Evolutionary conservation across 257 asterid species (phyloP).

Genomic region (Nyctanthes arbortristis): DNA sequence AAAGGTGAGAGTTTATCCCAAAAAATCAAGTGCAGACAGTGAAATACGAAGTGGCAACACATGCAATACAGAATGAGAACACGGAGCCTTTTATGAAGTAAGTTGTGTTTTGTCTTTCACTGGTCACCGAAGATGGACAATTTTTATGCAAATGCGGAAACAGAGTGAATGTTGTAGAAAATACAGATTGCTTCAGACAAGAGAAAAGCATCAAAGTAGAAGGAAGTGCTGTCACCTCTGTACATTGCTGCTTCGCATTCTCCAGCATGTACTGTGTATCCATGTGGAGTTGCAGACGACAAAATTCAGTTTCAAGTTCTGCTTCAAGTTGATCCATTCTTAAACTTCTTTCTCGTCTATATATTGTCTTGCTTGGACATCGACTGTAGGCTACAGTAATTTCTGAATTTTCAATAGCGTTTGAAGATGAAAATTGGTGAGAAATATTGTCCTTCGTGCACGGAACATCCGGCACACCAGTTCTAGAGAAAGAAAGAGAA

Average conservation of each 20-base stretch:
- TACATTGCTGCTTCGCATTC: conserved; percentile 24
- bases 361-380: background rate
- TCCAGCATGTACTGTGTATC: conserved; percentile 32
- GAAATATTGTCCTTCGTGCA: conserved; percentile 20
- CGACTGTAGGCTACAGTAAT: conserved; percentile 26
- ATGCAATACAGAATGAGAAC: background rate
- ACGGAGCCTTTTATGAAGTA: background rate
- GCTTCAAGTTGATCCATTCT: conserved; percentile 67
- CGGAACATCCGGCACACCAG: conserved; percentile 20
- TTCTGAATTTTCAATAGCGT: conserved; percentile 22
- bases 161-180: background rate
- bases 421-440: conserved; percentile 24
- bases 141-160: background rate
- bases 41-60: background rate
- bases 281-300: conserved; percentile 43
- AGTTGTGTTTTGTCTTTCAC: background rate
- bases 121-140: background rate
- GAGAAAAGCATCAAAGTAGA: too few species aligned
- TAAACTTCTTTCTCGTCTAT: conserved; percentile 28
- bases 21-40: background rate
- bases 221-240: conserved; percentile 43
- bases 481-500: conserved; percentile 26
- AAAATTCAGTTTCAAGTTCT: conserved; percentile 68
- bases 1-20: background rate
- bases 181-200: background rate